These are phyloP conservation scores for Aegilops tauschii DNA, from an alignment of 176 grass and related monocot genomes.

Conservation along the genomic window DNA sequence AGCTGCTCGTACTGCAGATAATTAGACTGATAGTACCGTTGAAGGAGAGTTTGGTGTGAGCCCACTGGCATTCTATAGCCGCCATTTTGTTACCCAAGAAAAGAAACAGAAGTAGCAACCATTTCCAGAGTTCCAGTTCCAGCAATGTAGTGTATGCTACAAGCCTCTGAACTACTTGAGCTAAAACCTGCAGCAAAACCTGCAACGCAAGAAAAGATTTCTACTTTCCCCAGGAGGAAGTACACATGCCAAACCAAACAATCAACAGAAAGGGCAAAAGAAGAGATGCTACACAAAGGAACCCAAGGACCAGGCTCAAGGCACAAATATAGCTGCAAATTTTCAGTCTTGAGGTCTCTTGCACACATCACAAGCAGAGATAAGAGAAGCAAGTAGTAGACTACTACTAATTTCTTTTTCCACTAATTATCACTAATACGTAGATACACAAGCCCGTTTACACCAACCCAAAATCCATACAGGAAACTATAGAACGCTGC, in stretches of 20 bases:
- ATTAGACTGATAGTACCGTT: no score
- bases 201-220: no score
- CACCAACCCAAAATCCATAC: constrained; percentile 35
- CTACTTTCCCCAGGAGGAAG: neutral
- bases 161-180: no score
- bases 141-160: no score
- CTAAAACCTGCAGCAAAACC: no score
- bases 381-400: no score
- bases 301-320: neutral
- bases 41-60: no score
- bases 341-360: neutral
- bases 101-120: no score
- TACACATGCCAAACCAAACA: neutral
- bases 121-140: no score
- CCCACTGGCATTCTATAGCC: no score
- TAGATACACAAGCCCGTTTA: constrained; percentile 24
- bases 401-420: neutral
- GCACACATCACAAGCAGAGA: neutral
- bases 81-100: no score
- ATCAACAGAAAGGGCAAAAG: neutral
- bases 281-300: neutral
- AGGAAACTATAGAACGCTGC: neutral
- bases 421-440: neutral
- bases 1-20: no score
- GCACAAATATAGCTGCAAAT: neutral